A percentile compares a stretch with the other conserved stretches of the same genome.
These are phyloP conservation scores for Suhomyces pyralidae DNA, from an alignment of 805 yeast species.

Conservation along the genomic window DNA sequence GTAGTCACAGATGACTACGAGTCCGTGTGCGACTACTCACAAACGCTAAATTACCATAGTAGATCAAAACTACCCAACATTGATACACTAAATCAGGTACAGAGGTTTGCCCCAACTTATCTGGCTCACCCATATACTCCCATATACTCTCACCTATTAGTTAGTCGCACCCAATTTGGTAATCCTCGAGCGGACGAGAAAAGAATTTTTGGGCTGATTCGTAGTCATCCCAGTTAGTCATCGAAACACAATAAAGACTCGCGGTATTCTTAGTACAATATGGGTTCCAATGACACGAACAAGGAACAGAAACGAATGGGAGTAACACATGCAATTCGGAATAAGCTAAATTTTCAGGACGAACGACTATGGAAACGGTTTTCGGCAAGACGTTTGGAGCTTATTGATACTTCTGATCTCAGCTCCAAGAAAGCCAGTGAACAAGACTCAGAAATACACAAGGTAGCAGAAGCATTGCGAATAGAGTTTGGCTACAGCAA, in stretches of 20 bases:
- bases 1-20: not conserved
- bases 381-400: conserved; percentile 83
- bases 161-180: not conserved
- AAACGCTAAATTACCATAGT: not conserved
- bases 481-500: conserved; percentile 72
- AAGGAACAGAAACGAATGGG: conserved; percentile 36
- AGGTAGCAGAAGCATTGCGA: conserved; percentile 74
- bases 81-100: not conserved
- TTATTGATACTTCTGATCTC: conserved; percentile 71
- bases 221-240: conserved; percentile 8
- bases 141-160: not conserved
- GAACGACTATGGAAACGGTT: conserved; percentile 85
- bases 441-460: conserved; percentile 77
- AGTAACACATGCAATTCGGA: conserved; percentile 56
- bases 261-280: not conserved
- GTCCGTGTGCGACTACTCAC: not conserved
- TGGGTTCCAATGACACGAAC: not conserved
- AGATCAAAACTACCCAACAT: not conserved
- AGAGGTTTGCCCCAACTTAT: not conserved
- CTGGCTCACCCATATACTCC: not conserved
- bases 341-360: conserved; percentile 70
- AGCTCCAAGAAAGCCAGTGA: conserved; percentile 81
- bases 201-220: conserved; percentile 6
- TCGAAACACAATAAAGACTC: not conserved
- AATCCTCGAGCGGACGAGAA: conserved; percentile 1